These are phyloP conservation scores for Dalechampia spathulata DNA, from an alignment of 441 rosid genomes.

Conservation along the genomic window DNA sequence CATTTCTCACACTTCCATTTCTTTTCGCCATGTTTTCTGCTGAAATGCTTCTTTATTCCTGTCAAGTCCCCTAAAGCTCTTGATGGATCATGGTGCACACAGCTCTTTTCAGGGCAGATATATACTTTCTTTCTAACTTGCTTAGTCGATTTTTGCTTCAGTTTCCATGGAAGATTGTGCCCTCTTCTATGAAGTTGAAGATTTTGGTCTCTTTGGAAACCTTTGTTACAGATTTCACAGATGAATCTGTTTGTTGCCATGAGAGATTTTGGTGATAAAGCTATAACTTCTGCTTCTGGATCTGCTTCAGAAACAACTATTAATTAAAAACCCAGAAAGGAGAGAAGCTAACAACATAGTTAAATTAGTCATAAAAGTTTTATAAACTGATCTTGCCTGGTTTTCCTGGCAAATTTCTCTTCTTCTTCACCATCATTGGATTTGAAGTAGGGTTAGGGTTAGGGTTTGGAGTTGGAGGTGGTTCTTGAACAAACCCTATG, in stretches of 20 bases:
- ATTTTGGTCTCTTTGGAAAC: constrained; percentile 87
- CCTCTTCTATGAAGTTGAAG: constrained; percentile 86
- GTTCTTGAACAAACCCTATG: constrained; percentile 24
- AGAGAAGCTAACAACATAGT: no score
- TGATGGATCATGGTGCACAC: constrained; percentile 73
- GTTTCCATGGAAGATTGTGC: constrained; percentile 90
- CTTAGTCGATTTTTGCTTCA: constrained; percentile 56
- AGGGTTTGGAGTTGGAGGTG: constrained; percentile 41
- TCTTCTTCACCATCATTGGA: constrained; percentile 22
- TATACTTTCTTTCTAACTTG: constrained; percentile 64
- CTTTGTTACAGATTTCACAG: constrained; percentile 83
- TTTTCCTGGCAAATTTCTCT: constrained; percentile 50
- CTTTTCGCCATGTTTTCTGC: constrained; percentile 88
- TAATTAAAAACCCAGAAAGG: no score
- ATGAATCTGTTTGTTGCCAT: constrained; percentile 73
- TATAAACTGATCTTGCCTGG: constrained; percentile 35
- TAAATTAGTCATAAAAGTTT: no score
- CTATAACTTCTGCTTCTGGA: constrained; percentile 82
- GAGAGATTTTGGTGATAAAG: constrained; percentile 70
- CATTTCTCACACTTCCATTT: constrained; percentile 92
- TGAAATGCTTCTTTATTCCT: constrained; percentile 77
- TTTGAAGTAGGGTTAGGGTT: constrained; percentile 38
- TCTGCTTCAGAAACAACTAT: constrained; percentile 35
- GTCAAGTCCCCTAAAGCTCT: constrained; percentile 89
- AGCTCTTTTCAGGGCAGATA: constrained; percentile 68